Evolutionary conservation across 192 early-diverging fungal genomes (phyloP).

Genomic region (Coemansia sp.): DNA sequence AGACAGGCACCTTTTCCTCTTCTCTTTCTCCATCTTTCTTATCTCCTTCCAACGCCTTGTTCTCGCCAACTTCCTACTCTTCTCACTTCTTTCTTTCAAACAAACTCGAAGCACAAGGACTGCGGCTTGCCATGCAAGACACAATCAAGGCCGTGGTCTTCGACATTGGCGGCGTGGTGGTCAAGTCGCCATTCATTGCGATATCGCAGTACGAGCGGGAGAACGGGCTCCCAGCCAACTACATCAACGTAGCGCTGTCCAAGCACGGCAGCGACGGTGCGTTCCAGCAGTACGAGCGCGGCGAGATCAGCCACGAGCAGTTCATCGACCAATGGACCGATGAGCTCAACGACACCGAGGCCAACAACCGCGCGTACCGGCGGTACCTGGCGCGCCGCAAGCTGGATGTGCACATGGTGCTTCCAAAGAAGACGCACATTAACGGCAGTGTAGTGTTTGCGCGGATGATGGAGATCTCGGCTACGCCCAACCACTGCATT

Average conservation of each 20-base stretch:
- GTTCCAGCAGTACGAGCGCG: conserved; percentile 60
- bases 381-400: conserved; percentile 30
- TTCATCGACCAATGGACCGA: conserved; percentile 35
- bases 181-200: conserved; percentile 75
- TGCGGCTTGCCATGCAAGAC: background rate
- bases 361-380: conserved; percentile 43
- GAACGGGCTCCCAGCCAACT: conserved; percentile 71
- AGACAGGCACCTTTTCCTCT: background rate
- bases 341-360: conserved; percentile 43
- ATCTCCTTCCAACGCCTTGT: too few species aligned
- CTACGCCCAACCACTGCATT: conserved; percentile 19
- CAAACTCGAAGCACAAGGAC: background rate
- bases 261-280: conserved; percentile 52
- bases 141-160: conserved; percentile 73
- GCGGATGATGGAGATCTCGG: conserved; percentile 39
- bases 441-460: conserved; percentile 32
- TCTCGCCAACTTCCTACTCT: too few species aligned
- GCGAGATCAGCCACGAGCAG: conserved; percentile 30
- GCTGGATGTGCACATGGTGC: conserved; percentile 32
- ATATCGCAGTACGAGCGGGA: conserved; percentile 68
- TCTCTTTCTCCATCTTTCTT: background rate
- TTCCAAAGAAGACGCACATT: conserved; percentile 21
- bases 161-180: conserved; percentile 84
- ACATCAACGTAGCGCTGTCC: conserved; percentile 78
- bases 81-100: background rate